phyloP scores from a whole-genome alignment of 768 basidiomycete genomes.

The Omphalotus guepiniiformis region DNA sequence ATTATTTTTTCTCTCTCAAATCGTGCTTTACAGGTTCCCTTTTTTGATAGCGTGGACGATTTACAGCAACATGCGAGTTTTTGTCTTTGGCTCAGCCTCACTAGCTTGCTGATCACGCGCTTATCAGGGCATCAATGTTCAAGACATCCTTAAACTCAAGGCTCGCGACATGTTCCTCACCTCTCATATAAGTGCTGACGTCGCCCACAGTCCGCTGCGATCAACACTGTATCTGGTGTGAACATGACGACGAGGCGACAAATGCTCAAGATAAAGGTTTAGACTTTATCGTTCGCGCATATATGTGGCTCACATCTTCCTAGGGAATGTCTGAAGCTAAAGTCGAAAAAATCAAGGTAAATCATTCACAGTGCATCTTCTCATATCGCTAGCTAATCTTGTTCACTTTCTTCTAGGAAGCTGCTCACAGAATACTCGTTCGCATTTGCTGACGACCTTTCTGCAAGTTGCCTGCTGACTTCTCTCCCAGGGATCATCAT shows the following conservation, averaged over 20 bases:
- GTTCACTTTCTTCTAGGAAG: conserved; percentile 53
- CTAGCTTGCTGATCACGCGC: conserved; percentile 3
- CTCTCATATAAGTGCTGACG: neutral
- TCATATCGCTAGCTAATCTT: neutral
- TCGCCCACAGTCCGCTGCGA: conserved; percentile 57
- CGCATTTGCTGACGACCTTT: conserved; percentile 12
- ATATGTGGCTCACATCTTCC: conserved; percentile 11
- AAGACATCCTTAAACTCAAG: conserved; percentile 94
- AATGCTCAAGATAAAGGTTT: conserved; percentile 89
- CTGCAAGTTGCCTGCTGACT: conserved; percentile 1
- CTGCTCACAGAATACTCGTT: conserved; percentile 83
- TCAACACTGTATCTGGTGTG: conserved; percentile 83
- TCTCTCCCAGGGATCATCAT: conserved; percentile 71
- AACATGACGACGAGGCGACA: conserved; percentile 90
- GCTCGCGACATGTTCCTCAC: conserved; percentile 31
- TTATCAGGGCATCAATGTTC: conserved; percentile 84
- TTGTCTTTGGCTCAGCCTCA: conserved; percentile 12
- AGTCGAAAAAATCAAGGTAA: conserved; percentile 93
- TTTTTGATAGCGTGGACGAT: conserved; percentile 80
- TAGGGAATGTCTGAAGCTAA: conserved; percentile 97
- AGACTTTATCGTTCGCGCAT: conserved; percentile 14
- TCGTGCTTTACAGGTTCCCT: conserved; percentile 38
- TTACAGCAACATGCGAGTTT: conserved; percentile 70
- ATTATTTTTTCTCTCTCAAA: neutral
- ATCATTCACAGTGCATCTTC: conserved; percentile 7